Percentiles rank a stretch among this genome's conserved stretches.
Evolutionary conservation across 179 eudicot genomes (phyloP).

Genomic region (Silene vulgaris): DNA sequence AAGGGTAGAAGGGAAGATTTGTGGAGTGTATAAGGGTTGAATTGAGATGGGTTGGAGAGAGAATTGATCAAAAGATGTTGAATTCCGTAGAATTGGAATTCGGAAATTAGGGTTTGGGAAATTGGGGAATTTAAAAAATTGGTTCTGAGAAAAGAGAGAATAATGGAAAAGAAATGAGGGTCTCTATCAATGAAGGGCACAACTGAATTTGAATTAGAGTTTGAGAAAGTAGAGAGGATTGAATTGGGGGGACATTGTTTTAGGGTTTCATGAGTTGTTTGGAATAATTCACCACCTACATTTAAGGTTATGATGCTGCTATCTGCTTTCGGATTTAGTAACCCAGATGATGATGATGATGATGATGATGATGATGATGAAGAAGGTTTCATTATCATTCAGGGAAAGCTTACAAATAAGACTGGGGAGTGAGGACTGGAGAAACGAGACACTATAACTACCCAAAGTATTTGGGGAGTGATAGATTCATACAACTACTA

Average conservation of each 20-base stretch:
- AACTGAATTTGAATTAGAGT: conserved; percentile 11
- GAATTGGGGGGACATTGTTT: conserved; percentile 58
- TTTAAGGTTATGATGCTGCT: conserved; percentile 54
- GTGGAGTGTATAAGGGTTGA: conserved; percentile 61
- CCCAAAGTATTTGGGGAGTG: too few species aligned
- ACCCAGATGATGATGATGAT: not conserved
- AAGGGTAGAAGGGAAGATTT: conserved; percentile 52
- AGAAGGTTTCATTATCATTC: not conserved
- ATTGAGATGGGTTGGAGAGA: conserved; percentile 63
- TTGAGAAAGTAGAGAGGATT: conserved; percentile 40
- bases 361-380: too few species aligned
- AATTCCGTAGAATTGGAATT: conserved; percentile 65
- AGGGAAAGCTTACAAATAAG: too few species aligned
- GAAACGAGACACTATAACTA: too few species aligned
- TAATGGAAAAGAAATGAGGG: conserved; percentile 68
- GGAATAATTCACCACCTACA: conserved; percentile 86
- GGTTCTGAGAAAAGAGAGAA: conserved; percentile 74
- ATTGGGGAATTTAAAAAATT: conserved; percentile 53
- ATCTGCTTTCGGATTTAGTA: conserved; percentile 15
- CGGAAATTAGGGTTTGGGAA: conserved; percentile 55
- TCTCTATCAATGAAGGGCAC: conserved; percentile 80
- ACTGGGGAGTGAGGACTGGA: too few species aligned
- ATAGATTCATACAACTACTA: too few species aligned
- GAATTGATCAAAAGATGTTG: conserved; percentile 50
- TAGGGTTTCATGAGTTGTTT: conserved; percentile 82